Percentiles rank a stretch among this genome's conserved stretches.
Evolutionary conservation across 2,329 filamentous ascomycete genomes (phyloP).

Genomic region (Sporothrix humicola): DNA sequence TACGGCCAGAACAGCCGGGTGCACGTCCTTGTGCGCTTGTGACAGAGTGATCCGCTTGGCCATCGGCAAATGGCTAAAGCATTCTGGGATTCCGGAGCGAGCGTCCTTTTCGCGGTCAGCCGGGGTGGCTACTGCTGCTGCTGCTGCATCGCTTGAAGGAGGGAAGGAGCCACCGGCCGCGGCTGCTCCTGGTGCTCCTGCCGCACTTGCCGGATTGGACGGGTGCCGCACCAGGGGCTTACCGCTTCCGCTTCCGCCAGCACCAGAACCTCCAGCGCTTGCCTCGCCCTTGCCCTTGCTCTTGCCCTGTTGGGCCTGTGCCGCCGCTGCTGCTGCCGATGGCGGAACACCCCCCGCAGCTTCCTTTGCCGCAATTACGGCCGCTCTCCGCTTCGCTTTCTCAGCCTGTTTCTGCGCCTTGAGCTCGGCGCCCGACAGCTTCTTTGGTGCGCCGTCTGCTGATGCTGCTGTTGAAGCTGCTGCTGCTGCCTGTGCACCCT

Average conservation of each 20-base stretch:
- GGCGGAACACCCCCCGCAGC: constrained; percentile 48
- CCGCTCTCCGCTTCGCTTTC: constrained; percentile 83
- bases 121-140: constrained; percentile 50
- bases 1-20: constrained; percentile 81
- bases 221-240: constrained; percentile 31
- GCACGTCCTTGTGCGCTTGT: constrained; percentile 75
- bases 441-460: constrained; percentile 47
- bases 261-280: constrained; percentile 27
- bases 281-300: constrained; percentile 52
- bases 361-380: constrained; percentile 64
- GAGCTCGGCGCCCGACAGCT: constrained; percentile 75
- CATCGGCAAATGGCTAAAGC: constrained; percentile 82
- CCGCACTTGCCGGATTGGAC: constrained; percentile 42
- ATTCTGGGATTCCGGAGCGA: constrained; percentile 71
- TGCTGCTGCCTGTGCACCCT: neutral
- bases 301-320: constrained; percentile 53
- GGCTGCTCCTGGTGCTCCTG: constrained; percentile 21
- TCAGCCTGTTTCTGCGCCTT: constrained; percentile 92
- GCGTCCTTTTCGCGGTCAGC: constrained; percentile 61
- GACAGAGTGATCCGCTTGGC: constrained; percentile 61
- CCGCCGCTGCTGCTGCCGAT: constrained; percentile 47
- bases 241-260: constrained; percentile 43
- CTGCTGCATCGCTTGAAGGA: constrained; percentile 42
- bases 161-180: constrained; percentile 35
- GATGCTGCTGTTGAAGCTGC: constrained; percentile 30